These are phyloP conservation scores for Cruciata laevipes DNA, from an alignment of 257 asterid genomes.

Conservation along the genomic window DNA sequence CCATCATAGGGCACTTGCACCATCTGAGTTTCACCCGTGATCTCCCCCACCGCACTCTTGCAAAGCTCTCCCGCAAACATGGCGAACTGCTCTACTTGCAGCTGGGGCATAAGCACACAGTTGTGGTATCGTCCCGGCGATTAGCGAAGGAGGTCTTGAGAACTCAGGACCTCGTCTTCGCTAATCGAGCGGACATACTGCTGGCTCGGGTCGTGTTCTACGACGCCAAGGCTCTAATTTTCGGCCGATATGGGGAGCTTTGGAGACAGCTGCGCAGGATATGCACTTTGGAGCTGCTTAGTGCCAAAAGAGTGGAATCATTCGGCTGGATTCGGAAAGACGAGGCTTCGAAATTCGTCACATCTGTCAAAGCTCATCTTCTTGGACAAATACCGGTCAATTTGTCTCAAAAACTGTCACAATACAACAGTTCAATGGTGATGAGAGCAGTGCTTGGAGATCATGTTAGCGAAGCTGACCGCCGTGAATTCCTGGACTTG, in stretches of 20 bases:
- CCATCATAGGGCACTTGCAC: neutral
- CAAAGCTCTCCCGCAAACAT: no score
- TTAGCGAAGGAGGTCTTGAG: no score
- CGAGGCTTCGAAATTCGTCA: neutral
- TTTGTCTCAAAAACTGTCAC: neutral
- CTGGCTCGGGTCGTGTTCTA: no score
- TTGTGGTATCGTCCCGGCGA: no score
- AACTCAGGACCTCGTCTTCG: no score
- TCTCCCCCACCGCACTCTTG: no score
- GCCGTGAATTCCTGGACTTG: neutral
- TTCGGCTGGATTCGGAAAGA: neutral
- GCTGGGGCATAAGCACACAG: no score
- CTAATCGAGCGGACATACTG: no score
- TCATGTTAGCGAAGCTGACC: neutral
- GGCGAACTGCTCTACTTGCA: no score
- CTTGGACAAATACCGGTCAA: neutral
- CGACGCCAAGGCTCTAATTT: no score
- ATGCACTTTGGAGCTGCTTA: neutral
- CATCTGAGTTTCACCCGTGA: neutral
- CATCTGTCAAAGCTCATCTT: neutral
- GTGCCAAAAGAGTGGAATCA: neutral
- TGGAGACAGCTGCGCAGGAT: constrained; percentile 6
- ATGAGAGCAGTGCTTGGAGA: constrained; percentile 17
- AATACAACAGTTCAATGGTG: neutral
- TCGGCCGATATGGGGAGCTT: no score